Conservation (phyloP, 2,329 filamentous ascomycete species). For the Fusarium piperis region DNA sequence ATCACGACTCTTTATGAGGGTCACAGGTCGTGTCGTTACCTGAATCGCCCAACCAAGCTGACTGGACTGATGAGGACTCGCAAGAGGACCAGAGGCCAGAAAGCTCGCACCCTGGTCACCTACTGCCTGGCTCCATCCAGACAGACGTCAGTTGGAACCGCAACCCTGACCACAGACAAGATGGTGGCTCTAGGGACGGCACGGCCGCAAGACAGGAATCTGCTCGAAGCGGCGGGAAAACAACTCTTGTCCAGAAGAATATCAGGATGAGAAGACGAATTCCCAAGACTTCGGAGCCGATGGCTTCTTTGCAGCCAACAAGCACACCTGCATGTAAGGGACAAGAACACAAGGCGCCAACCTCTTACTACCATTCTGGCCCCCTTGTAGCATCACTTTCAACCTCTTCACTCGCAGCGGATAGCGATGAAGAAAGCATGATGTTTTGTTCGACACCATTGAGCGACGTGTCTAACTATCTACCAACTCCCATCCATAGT, state of each 20-base stretch:
- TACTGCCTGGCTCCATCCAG: constrained; percentile 43
- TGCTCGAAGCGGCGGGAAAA: constrained; percentile 16
- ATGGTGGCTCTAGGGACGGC: constrained; percentile 52
- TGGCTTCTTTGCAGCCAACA: not conserved
- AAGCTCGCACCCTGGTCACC: constrained; percentile 58
- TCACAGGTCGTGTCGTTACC: constrained; percentile 66
- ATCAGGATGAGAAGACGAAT: constrained; percentile 38
- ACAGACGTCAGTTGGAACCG: constrained; percentile 31
- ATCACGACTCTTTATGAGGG: constrained; percentile 62
- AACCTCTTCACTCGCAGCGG: constrained; percentile 10
- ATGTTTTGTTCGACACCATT: constrained; percentile 16
- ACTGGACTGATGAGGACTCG: constrained; percentile 31
- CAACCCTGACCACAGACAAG: constrained; percentile 32
- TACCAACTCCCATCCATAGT: constrained; percentile 46
- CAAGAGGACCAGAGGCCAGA: constrained; percentile 48
- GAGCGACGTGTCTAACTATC: constrained; percentile 51
- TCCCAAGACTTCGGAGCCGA: constrained; percentile 21
- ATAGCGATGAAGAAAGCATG: not conserved
- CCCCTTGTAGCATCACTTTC: constrained; percentile 10
- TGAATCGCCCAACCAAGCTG: constrained; percentile 44
- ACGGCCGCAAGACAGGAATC: constrained; percentile 59
- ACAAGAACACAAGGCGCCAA: constrained; percentile 1
- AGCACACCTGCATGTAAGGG: constrained; percentile 1
- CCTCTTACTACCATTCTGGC: not conserved
- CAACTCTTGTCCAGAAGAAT: constrained; percentile 37